Evolutionary conservation across 1,139 yeast genomes (phyloP).

Genomic region (Chernovozyma aurita): DNA sequence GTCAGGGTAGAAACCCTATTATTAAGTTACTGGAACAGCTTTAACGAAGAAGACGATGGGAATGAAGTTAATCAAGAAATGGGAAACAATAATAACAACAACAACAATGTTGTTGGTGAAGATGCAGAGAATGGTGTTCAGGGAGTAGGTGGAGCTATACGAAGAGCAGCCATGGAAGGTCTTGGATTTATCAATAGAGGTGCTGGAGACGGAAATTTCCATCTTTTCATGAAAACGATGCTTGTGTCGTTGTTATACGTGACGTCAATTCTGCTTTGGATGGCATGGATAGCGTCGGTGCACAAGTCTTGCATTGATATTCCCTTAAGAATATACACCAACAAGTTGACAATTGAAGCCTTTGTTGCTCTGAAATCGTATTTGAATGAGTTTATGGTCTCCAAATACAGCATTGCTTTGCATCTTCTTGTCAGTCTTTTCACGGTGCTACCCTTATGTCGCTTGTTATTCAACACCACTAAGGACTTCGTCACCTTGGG

Average conservation of each 20-base stretch:
- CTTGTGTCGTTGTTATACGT: not conserved
- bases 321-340: slow-evolving; percentile 13
- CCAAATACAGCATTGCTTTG: slow-evolving; percentile 11
- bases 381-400: slow-evolving; percentile 9
- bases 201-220: not conserved
- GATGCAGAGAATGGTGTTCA: not conserved
- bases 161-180: not conserved
- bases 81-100: too few species aligned
- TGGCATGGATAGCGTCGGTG: slow-evolving; percentile 17
- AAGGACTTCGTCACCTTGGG: slow-evolving; percentile 12
- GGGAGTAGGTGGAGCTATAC: not conserved
- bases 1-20: not conserved
- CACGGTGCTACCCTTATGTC: slow-evolving; percentile 6
- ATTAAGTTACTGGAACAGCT: not conserved
- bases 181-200: not conserved
- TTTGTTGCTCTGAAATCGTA: slow-evolving; percentile 1
- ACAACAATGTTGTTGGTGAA: not conserved
- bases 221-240: not conserved
- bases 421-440: slow-evolving; percentile 19
- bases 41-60: not conserved
- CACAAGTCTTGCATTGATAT: slow-evolving; percentile 25
- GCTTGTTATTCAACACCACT: not conserved
- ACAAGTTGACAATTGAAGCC: not conserved
- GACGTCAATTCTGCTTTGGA: slow-evolving; percentile 1
- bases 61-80: slow-evolving; percentile 1